phyloP scores from a whole-genome alignment of 257 asterid genomes.

The Solanum neorickii region DNA sequence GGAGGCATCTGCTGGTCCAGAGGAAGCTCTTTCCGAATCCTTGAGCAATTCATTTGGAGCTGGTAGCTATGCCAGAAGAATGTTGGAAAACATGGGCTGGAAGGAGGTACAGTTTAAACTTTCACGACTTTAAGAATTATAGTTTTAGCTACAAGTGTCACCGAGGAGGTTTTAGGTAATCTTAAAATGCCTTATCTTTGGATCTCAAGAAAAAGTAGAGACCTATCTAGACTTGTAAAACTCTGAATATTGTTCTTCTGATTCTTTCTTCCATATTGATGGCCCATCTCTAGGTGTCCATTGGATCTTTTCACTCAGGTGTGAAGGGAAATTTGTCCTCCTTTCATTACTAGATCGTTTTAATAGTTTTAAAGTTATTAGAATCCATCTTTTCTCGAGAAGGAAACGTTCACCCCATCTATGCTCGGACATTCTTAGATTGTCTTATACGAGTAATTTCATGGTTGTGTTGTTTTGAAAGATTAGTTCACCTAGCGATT shows the following conservation, averaged over 20 bases:
- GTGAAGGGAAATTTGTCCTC: not conserved
- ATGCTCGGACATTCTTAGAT: not conserved
- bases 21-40: conserved; percentile 71
- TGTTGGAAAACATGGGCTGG: conserved; percentile 95
- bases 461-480: not conserved
- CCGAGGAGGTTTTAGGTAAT: not conserved
- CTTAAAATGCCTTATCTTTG: not conserved
- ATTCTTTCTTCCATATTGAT: not conserved
- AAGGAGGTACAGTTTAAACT: conserved; percentile 55
- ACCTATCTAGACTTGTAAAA: not conserved
- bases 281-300: not conserved
- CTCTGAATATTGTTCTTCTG: not conserved
- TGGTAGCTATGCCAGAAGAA: conserved; percentile 80
- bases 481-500: not conserved
- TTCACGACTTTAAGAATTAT: not conserved
- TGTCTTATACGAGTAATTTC: not conserved
- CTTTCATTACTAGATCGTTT: not conserved
- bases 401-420: not conserved
- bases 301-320: not conserved
- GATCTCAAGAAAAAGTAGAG: not conserved
- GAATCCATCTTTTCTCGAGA: not conserved
- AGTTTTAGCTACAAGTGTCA: not conserved
- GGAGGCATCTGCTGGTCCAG: conserved; percentile 25
- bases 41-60: conserved; percentile 63
- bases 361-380: not conserved